A percentile compares a stretch with the other conserved stretches of the same genome.
Conservation (phyloP, 2,329 filamentous ascomycete species). For the Aspergillus ochraceoroseus region DNA sequence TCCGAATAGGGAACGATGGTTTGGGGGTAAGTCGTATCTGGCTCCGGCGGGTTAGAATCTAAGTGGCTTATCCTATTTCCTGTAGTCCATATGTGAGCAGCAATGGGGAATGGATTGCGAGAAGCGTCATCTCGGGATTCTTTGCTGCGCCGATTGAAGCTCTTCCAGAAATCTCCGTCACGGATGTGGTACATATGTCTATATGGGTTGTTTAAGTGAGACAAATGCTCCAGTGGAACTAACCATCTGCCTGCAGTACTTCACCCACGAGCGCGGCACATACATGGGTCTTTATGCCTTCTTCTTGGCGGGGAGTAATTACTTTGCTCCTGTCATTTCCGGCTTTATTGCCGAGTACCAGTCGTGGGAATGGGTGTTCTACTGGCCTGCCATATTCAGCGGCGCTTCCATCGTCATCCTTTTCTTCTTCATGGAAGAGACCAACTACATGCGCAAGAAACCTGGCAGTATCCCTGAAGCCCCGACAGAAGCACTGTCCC, state of each 20-base stretch:
- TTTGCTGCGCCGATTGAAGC: slow-evolving; percentile 42
- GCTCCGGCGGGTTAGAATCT: not conserved
- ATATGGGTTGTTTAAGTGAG: no score
- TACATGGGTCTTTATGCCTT: slow-evolving; percentile 42
- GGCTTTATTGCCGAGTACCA: slow-evolving; percentile 47
- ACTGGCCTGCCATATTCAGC: slow-evolving; percentile 51
- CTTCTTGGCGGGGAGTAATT: slow-evolving; percentile 42
- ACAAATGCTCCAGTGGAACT: not conserved
- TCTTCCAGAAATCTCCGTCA: slow-evolving; percentile 40
- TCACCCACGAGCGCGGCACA: slow-evolving; percentile 40
- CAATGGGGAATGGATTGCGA: slow-evolving; percentile 40
- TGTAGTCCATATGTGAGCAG: slow-evolving; percentile 31
- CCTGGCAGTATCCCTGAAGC: slow-evolving; percentile 10
- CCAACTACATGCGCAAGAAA: slow-evolving; percentile 44
- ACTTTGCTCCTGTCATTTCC: slow-evolving; percentile 44
- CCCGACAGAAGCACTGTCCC: slow-evolving; percentile 1
- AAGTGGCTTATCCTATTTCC: not conserved
- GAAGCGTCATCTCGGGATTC: slow-evolving; percentile 37
- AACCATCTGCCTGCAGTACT: slow-evolving; percentile 35
- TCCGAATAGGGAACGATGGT: slow-evolving; percentile 24
- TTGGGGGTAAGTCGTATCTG: slow-evolving; percentile 29
- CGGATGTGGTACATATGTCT: slow-evolving; percentile 40
- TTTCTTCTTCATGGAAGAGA: slow-evolving; percentile 55
- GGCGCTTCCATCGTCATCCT: slow-evolving; percentile 46
- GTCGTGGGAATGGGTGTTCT: slow-evolving; percentile 48